A percentile compares a stretch with the other conserved stretches of the same genome.
Evolutionary conservation across 805 yeast genomes (phyloP).

Genomic region (Wickerhamomyces silvicola): DNA sequence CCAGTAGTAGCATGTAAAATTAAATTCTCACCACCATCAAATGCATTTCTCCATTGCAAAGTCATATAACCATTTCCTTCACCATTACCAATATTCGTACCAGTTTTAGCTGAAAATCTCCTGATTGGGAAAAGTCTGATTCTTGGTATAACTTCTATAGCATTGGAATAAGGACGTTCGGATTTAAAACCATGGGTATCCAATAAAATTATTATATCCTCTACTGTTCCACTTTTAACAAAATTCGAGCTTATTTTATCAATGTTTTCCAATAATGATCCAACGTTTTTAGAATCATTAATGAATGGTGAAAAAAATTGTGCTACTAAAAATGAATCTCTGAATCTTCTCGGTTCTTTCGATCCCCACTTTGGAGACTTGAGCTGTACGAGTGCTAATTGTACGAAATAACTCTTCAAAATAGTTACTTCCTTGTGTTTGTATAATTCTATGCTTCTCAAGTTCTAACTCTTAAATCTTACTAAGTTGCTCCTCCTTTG

Average conservation of each 20-base stretch:
- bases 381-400: constrained; percentile 35
- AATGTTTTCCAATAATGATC: constrained; percentile 32
- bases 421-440: constrained; percentile 22
- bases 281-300: constrained; percentile 31
- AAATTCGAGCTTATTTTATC: constrained; percentile 41
- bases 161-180: background rate
- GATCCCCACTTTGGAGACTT: constrained; percentile 38
- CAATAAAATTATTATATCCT: constrained; percentile 32
- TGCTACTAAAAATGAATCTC: constrained; percentile 37
- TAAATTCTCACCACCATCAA: constrained; percentile 65
- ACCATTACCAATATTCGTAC: constrained; percentile 93
- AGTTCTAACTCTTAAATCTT: constrained; percentile 19
- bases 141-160: constrained; percentile 24
- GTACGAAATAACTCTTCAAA: constrained; percentile 23
- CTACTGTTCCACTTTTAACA: constrained; percentile 35
- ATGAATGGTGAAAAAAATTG: constrained; percentile 47
- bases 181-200: constrained; percentile 13
- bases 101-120: constrained; percentile 77
- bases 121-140: constrained; percentile 47
- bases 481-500: constrained; percentile 4
- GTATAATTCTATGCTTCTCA: constrained; percentile 22
- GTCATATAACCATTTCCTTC: constrained; percentile 93
- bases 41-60: constrained; percentile 53
- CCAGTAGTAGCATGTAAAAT: constrained; percentile 52
- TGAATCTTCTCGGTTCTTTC: constrained; percentile 40